Evolutionary conservation across 2,329 filamentous ascomycete genomes (phyloP), one percentile per base, ranked within the genome.

Genomic region (Teratosphaeria zuluensis): DNA sequence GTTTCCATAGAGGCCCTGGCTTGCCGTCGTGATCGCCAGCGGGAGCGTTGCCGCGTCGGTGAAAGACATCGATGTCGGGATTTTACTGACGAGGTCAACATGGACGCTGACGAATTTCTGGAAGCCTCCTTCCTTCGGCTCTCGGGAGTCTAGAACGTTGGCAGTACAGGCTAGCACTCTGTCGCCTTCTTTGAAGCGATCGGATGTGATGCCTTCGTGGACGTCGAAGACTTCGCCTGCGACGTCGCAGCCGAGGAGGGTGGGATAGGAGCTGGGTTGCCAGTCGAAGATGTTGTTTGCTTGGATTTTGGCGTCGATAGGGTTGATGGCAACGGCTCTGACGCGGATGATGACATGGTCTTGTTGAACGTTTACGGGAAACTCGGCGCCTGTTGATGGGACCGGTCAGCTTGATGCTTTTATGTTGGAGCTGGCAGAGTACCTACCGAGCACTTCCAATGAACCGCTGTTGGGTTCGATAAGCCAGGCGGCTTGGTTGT

Each of bases 21-120:
- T 68, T 12, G 76, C 76, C 4, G 77, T 78, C 31, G 74, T 73
- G 58, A 78, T 68, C n/a, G 74, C 75, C 9, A 78, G 68, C 1
- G 77, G 77, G 1, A 79, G 70, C 24, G 78, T 75, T 28, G 69
- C 62, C 28, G 72, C 77, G 7, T 73, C 60, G 7, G 64, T 70
- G 65, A 68, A 79, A 53, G 72, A 66, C 32, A 77, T 61, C 8
- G 64, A 67, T 35, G 66, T 63, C 0, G 77, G 76, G 54, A 79
- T 72, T 46, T 72, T 71, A 6, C 73, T 64, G 16, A 73, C 69
- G 16, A 72, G 62, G 54, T 66, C 64, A 1, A 68, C 66, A 38
- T 64, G 63, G 35, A 66, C 62, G 9, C 63, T 53, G 9, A 72
- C 69, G 66, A 77, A 73, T 19, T 68, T 62, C 57, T 73, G 71